Evolutionary conservation across 176 grass and related monocot species (phyloP).

Genomic region (Areca catechu): DNA sequence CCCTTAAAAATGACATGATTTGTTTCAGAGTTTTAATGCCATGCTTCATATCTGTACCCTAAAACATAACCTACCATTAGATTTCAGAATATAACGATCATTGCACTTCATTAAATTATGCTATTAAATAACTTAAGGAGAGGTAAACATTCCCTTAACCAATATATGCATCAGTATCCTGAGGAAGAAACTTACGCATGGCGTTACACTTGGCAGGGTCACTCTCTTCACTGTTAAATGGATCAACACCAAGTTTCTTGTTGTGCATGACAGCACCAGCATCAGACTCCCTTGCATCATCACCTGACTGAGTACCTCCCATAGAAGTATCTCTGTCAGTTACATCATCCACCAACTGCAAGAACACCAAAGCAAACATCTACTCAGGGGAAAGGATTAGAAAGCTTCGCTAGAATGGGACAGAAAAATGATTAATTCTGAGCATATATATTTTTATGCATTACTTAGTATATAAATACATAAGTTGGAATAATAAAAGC

Average conservation of each 20-base stretch:
- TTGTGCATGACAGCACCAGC: constrained; percentile 6
- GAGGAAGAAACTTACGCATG: constrained; percentile 53
- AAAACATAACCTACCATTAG: too few species aligned
- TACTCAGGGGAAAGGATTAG: constrained; percentile 1
- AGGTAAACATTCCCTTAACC: too few species aligned
- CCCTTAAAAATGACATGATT: too few species aligned
- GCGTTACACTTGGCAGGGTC: constrained; percentile 79
- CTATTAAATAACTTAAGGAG: too few species aligned
- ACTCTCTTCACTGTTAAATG: constrained; percentile 61
- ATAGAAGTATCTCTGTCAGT: constrained; percentile 19
- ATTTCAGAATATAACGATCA: too few species aligned
- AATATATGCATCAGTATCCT: neutral
- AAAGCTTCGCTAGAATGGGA: constrained; percentile 1
- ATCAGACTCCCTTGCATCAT: constrained; percentile 16
- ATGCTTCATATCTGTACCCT: too few species aligned
- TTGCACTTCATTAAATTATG: too few species aligned
- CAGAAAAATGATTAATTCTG: too few species aligned
- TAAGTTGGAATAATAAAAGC: too few species aligned
- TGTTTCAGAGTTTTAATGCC: too few species aligned
- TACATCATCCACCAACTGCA: constrained; percentile 45
- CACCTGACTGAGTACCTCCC: constrained; percentile 32
- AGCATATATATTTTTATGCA: too few species aligned
- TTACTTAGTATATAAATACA: too few species aligned
- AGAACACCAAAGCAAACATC: neutral
- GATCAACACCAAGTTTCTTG: constrained; percentile 47